Evolutionary conservation across 1,284 basidiomycete species (phyloP), one percentile per base, ranked within the genome.

Genomic region (Puccinia hordei): DNA sequence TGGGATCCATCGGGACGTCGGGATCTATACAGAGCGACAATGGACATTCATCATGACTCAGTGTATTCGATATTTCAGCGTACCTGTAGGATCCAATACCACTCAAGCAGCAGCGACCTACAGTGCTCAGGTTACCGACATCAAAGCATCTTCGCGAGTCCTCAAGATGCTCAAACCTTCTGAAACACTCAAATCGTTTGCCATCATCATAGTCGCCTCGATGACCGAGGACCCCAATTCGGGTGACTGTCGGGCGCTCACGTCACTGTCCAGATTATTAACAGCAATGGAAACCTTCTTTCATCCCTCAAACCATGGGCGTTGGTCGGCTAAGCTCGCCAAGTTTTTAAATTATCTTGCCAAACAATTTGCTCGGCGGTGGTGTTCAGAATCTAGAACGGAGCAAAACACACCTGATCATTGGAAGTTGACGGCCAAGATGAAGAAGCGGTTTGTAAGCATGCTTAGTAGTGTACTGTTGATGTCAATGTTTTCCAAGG

Each of bases 401-500:
- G 87, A 88, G 13, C 98, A 95, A 88, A 91, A 90, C 85, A 97
- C 92, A 0, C 96, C 95, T 0, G 85, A 88, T 88, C 85, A 86
- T 30, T 88, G 91, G 84, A 90, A 95, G 13, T 87, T 99, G 63
- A 98, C 95, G 0, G 89, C 90, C 6, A 87, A 88, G 30, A 96
- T 99, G 84, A 91, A 92, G 81, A 90, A 90, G 75, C 90, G 91
- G 35, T 95, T 99, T 84, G 93, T 98, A 30, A 87, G 88, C 33
- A 91, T 90, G 59, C 88, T 98, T 59, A 90, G 93, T 57, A 96
- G 94, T 0, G 93, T 96, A 12, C 92, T 93, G 0, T 88, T 99
- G 49, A 89, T 98, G 17, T 91, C 93, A 30, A 97, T 99, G 92
- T 99, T 99, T 87, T 91, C 94, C 73, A 98, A 98, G 86, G 93